These are phyloP conservation scores for Sporothrix pseudoabietina DNA, from an alignment of 2,329 filamentous ascomycete genomes.

Conservation along the genomic window DNA sequence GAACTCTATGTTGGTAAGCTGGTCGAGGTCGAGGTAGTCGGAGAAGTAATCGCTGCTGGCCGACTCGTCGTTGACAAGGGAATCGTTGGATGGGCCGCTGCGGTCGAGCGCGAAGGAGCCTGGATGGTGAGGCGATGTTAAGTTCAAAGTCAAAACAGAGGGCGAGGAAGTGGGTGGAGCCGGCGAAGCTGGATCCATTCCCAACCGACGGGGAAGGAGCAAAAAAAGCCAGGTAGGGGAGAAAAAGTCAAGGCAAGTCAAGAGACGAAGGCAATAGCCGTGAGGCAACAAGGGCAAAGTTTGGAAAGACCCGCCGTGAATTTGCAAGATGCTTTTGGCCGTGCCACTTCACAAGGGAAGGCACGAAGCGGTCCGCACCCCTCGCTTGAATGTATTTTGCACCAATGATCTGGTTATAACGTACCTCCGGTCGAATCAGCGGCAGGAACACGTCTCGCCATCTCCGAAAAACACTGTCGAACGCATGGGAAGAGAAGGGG, in stretches of 20 bases:
- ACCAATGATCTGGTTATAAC: constrained; percentile 14
- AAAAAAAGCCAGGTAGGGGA: background rate
- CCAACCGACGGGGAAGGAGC: constrained; percentile 7
- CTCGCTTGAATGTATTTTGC: background rate
- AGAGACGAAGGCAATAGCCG: too few relatives aligned
- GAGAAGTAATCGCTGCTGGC: constrained; percentile 8
- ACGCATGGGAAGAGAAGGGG: background rate
- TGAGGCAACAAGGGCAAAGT: background rate
- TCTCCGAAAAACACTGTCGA: background rate
- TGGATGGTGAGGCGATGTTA: constrained; percentile 3
- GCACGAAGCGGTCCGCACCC: background rate
- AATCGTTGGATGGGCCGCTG: background rate
- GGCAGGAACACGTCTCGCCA: constrained; percentile 20
- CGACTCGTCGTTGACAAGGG: background rate
- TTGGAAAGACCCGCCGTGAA: constrained; percentile 6
- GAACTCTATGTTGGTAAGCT: constrained; percentile 1
- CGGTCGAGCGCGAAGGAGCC: background rate
- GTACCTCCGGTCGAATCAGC: constrained; percentile 24
- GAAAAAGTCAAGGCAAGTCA: background rate
- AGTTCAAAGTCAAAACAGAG: constrained; percentile 1
- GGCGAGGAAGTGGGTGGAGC: background rate
- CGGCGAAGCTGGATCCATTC: constrained; percentile 1
- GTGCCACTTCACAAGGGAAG: constrained; percentile 8
- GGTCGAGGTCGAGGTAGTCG: background rate
- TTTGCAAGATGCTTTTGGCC: constrained; percentile 12